Base-by-base conservation (phyloP, 169 alveolate species). In the Cryptosporidium bovis region DNA sequence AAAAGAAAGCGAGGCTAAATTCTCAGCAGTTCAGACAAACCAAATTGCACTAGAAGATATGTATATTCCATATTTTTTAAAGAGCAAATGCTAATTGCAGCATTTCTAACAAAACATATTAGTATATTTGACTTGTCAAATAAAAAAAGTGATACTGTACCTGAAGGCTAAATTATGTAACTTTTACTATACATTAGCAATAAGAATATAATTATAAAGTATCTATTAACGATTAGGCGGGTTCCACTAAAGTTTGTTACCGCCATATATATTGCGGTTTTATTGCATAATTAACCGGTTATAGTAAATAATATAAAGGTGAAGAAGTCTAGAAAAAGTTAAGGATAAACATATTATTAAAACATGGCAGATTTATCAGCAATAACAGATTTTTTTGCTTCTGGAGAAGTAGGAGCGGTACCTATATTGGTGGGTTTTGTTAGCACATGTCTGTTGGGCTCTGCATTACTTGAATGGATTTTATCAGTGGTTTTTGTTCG, bases 361-460 rank as follows among this genome's bases (percentile, higher is more conserved):
- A 69, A 34, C 13, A 69, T 69, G 83, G 4, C 67, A 36, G 71
- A 16, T 12, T 44, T 36, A n/a, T 58, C 50, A 18, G 71, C 87
- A 8, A 53, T 46, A 64, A 62, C 50, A 48, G 69, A 62, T 2
- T 29, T 40, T 10, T 20, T 77, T 7, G 27, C 50, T 31, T 77
- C 87, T 13, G 77, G 64, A 44, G 69, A 77, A 5, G 60, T 34
- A 31, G 87, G 87, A 40, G 87, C 77, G 64, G 87, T 77, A 15
- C 87, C 87, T 24, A 77, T 60, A 60, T 56, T 77, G 71, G 87
- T 77, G 13, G 87, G 87, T 24, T 77, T 77, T 77, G 87, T 77
- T 58, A 77, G 87, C 44, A 58, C 87, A 10, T 77, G 87, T 62
- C 58, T 77, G 16, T 51, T 77, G 34, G 87, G 87, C 16, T 77